These are phyloP conservation scores for Chlamydomonas asymmetrica DNA, from an alignment of 139 green algal genomes.

Conservation along the genomic window DNA sequence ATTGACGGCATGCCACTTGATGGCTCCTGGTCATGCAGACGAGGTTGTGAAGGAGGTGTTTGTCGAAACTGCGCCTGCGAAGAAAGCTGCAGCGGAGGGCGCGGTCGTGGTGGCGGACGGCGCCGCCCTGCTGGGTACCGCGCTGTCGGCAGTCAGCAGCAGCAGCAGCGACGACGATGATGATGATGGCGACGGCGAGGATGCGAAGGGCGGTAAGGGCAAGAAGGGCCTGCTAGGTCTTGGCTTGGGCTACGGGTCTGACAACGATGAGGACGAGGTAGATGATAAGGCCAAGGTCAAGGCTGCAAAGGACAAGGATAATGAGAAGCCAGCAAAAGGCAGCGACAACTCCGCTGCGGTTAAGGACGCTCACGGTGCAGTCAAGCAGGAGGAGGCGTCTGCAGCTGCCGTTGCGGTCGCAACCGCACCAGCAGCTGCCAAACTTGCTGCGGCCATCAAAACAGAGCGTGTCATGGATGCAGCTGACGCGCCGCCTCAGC, in stretches of 20 bases:
- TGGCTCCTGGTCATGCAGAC: slow-evolving; percentile 28
- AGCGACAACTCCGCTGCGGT: too few relatives aligned
- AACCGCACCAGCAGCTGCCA: too few relatives aligned
- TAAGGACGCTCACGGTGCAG: too few relatives aligned
- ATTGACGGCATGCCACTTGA: neutral
- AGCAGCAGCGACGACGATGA: slow-evolving; percentile 8
- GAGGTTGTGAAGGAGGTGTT: slow-evolving; percentile 49
- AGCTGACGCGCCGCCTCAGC: too few relatives aligned
- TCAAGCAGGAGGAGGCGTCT: too few relatives aligned
- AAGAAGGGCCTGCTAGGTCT: slow-evolving; percentile 20
- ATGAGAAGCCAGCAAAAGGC: too few relatives aligned
- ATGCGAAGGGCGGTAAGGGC: slow-evolving; percentile 14
- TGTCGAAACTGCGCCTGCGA: neutral
- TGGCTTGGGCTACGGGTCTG: slow-evolving; percentile 41
- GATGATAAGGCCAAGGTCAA: neutral
- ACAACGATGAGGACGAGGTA: slow-evolving; percentile 31
- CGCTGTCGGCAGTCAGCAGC: slow-evolving; percentile 10
- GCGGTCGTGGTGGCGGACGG: slow-evolving; percentile 32
- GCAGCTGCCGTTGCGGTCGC: too few relatives aligned
- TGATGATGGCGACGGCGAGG: slow-evolving; percentile 7
- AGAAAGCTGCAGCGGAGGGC: neutral
- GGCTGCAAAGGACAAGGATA: neutral
- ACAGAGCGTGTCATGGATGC: too few relatives aligned
- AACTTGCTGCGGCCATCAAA: too few relatives aligned
- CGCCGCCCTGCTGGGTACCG: slow-evolving; percentile 1